These are phyloP conservation scores for Rhododendron mucronatum DNA, from an alignment of 148 eudicot species.

Conservation along the genomic window DNA sequence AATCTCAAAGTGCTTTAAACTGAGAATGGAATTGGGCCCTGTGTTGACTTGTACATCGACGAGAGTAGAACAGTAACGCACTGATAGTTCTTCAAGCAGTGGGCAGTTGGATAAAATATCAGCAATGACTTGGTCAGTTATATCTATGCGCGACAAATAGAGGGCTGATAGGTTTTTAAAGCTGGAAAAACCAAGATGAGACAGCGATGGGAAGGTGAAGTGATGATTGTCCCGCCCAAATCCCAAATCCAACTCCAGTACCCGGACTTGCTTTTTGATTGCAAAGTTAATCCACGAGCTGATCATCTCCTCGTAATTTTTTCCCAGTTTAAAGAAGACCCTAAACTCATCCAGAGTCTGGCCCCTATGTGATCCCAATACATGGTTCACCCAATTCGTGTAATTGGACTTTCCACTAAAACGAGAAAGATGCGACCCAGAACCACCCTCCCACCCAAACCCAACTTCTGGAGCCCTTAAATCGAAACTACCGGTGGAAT, in stretches of 20 bases:
- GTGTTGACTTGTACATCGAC: neutral
- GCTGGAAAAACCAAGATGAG: neutral
- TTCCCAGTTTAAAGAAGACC: neutral
- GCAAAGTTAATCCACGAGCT: neutral
- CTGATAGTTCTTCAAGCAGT: neutral
- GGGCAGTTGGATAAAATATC: neutral
- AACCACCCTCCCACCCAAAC: neutral
- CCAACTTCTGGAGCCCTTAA: neutral
- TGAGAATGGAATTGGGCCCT: neutral
- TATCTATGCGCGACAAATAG: neutral
- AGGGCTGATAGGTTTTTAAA: neutral
- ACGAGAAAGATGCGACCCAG: neutral
- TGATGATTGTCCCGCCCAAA: neutral
- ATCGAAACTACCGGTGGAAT: neutral
- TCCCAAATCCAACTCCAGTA: neutral
- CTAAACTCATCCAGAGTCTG: too few relatives aligned
- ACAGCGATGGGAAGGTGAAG: neutral
- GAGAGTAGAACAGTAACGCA: neutral
- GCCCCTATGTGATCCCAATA: neutral
- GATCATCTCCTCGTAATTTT: neutral
- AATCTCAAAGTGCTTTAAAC: neutral
- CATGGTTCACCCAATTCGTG: neutral
- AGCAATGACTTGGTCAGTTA: neutral
- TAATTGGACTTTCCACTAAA: neutral
- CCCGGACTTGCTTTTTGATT: neutral